Conservation (phyloP, 2,329 filamentous ascomycete genomes). For the Neofusicoccum kwambonambiense region DNA sequence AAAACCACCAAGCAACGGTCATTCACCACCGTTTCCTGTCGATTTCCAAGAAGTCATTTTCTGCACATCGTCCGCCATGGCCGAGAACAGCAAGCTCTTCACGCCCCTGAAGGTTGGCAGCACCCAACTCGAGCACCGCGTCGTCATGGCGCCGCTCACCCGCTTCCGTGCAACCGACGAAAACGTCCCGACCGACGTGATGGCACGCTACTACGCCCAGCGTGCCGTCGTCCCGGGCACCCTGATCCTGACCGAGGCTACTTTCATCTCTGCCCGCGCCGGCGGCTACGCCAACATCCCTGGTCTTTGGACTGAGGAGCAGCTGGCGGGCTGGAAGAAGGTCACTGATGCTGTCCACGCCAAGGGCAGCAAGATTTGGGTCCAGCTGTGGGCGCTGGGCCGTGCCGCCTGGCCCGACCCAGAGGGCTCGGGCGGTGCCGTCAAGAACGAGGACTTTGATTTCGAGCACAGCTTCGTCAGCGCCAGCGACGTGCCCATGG, state of each 20-base stretch:
- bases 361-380: conserved; percentile 60
- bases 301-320: conserved; percentile 39
- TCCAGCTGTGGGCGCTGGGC: conserved; percentile 63
- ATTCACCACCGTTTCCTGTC: background rate
- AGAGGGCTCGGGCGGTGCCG: conserved; percentile 33
- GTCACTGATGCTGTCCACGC: conserved; percentile 63
- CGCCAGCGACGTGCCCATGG: conserved; percentile 34
- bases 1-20: background rate
- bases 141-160: conserved; percentile 32
- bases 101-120: conserved; percentile 29
- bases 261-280: conserved; percentile 32
- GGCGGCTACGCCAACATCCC: conserved; percentile 29
- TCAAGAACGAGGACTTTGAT: conserved; percentile 29
- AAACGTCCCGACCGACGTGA: conserved; percentile 45
- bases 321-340: conserved; percentile 60
- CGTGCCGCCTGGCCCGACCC: conserved; percentile 49
- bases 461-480: conserved; percentile 30
- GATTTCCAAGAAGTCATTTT: background rate
- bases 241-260: conserved; percentile 34
- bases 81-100: conserved; percentile 25
- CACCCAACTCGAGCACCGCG: conserved; percentile 27
- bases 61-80: conserved; percentile 1
- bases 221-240: conserved; percentile 32
- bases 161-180: conserved; percentile 47
- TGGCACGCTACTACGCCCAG: conserved; percentile 35